Percentiles rank a stretch among this genome's conserved stretches.
Evolutionary conservation across 805 yeast species (phyloP).

Genomic region (Saccharomycopsis capsularis): DNA sequence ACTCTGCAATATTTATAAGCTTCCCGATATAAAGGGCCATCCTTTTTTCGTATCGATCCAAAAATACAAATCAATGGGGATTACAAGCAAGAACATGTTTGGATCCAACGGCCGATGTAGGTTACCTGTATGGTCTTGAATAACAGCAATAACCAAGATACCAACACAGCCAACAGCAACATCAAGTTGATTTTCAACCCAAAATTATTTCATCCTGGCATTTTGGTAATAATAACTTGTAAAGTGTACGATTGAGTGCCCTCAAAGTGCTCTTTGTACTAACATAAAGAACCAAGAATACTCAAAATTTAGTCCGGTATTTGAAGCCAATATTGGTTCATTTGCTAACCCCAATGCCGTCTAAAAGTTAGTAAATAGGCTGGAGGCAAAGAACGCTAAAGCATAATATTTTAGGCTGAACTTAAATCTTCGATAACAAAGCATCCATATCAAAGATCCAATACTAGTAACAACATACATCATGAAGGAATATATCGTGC

Average conservation of each 20-base stretch:
- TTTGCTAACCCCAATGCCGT: constrained; percentile 32
- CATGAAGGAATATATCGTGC: constrained; percentile 34
- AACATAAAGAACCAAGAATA: constrained; percentile 33
- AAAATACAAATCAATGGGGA: constrained; percentile 27
- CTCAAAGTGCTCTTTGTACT: constrained; percentile 33
- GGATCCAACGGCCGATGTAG: constrained; percentile 34
- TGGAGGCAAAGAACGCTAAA: constrained; percentile 29
- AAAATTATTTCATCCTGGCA: constrained; percentile 39
- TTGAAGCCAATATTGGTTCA: constrained; percentile 32
- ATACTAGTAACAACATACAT: constrained; percentile 31
- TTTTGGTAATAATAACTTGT: constrained; percentile 34
- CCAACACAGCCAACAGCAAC: constrained; percentile 39
- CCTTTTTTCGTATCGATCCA: constrained; percentile 31
- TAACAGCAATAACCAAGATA: constrained; percentile 32
- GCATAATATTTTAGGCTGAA: constrained; percentile 33
- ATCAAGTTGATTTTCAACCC: constrained; percentile 36
- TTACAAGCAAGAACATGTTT: constrained; percentile 29
- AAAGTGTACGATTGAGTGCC: constrained; percentile 32
- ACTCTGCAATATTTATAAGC: too few relatives aligned
- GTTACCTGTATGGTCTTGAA: constrained; percentile 35
- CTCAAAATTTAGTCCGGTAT: constrained; percentile 38
- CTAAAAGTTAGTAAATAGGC: constrained; percentile 34
- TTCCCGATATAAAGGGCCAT: neutral
- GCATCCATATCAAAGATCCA: constrained; percentile 36
- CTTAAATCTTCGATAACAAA: constrained; percentile 26